Evolutionary conservation across 2,329 filamentous ascomycete genomes (phyloP), one percentile per base, ranked within the genome.

Genomic region (Ophiosphaerella narmari): DNA sequence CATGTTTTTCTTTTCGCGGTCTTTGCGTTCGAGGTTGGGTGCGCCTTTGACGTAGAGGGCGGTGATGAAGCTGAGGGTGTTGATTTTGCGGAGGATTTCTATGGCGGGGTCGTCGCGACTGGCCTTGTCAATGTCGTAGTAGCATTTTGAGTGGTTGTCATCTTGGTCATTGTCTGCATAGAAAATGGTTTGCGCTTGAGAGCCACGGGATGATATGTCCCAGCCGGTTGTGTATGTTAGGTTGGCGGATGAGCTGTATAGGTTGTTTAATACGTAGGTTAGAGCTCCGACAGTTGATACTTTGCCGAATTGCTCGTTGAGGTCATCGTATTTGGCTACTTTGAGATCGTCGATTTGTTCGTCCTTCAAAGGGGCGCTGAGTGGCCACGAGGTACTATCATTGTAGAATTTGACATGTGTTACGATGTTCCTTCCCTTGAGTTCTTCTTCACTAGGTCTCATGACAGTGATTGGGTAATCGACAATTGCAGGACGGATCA

Each of bases 401-500:
- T 57, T 48, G 43, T 48, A 63, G 48, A 65, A 65, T 18, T 63
- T 63, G 38, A 63, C 36, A 32, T 65, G 60, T 0, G 54, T 59
- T 13, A 65, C 62, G 13, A 65, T 65, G 14, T 65, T 65, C 2
- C 14, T 38, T 2, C 60, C 62, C 0, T 41, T 13, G 0, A 65
- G 40, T 31, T 65, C 62, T 43, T 65, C 58, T 39, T 63, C 31
- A 4, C 60, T 63, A 8, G 62, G 62, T 11, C 46, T 53, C 60
- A 63, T 65, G 32, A 63, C 55, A 1, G 52, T 58, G n/a, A 65
- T 46, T 0, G 62, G 62, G 16, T 65, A 65, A 26, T 56, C 38
- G 7, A 65, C 54, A 5, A 63, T 12, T 4, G 62, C 60, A 0
- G 62, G 60, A 5, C 45, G 50, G 5, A 65, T 58, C 18, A 58